Percentiles rank a stretch among this genome's conserved stretches.
Conservation (phyloP, 305 asterid genomes). For the Fraxinus albicans region DNA sequence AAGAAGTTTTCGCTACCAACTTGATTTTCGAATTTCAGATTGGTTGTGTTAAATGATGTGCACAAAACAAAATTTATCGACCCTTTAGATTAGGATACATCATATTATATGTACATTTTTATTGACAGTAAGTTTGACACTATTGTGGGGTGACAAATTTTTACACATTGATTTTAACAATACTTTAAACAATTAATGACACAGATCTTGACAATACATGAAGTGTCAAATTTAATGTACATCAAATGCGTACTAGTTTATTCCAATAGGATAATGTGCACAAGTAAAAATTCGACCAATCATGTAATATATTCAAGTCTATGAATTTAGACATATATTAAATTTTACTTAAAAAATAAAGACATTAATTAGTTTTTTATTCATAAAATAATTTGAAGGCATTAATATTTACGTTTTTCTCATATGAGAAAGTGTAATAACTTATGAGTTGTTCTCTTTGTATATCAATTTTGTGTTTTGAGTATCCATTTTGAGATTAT, state of each 20-base stretch:
- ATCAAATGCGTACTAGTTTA: no score
- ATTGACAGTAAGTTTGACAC: no score
- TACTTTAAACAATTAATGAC: no score
- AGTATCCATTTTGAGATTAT: no score
- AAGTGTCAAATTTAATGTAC: no score
- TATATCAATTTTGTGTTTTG: no score
- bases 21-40: not conserved
- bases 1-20: not conserved
- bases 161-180: no score
- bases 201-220: no score
- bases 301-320: not conserved
- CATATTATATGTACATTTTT: no score
- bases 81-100: not conserved
- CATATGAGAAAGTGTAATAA: not conserved
- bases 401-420: not conserved
- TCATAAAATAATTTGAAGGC: not conserved
- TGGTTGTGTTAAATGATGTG: not conserved
- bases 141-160: no score
- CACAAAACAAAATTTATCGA: not conserved
- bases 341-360: not conserved
- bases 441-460: no score
- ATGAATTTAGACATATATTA: not conserved
- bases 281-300: not conserved
- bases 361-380: not conserved
- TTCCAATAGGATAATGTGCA: not conserved